Evolutionary conservation across 1,139 yeast genomes (phyloP), one percentile per base, ranked within the genome.

Genomic region (Candida dubliniensis): DNA sequence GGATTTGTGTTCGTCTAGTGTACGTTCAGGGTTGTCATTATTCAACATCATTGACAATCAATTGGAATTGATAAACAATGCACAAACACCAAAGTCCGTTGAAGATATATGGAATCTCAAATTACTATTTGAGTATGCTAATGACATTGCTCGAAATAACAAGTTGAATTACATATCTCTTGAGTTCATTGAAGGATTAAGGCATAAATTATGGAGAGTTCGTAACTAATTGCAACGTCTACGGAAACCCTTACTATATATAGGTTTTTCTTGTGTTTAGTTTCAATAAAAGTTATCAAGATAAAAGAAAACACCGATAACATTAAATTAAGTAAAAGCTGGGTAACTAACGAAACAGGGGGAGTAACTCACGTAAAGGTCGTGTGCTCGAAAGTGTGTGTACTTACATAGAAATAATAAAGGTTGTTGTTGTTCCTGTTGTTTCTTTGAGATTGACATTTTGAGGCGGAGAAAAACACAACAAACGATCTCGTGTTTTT

Each of bases 91-190:
- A 0, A 47, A 54, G 15, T 58, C 61, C 1, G 58, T 71, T 2
- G 86, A 84, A 44, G 87, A 84, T 45, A 60, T 86, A 41, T 82
- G 89, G 86, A 84, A 83, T 52, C 63, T 87, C 47, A 74, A 77
- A 48, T 60, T 87, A 34, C 63, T 87, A 13, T 83, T 87, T 60
- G 79, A 84, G 9, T 84, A 76, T 60, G 75, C 81, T 24, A 88
- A 82, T 45, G 61, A 63, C 36, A 45, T 67, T 35, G 51, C 62
- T n/a, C 55, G 58, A 25, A 32, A 43, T 25, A 59, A 59, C 15
- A 65, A 65, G 42, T 55, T 69, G 52, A 63, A 65, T 48, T 79
- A 74, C 53, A 57, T 82, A 40, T 69, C 71, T 12, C 51, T 71
- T 10, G 79, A 74, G 41, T 81, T 77, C 50, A 69, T 82, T 31